These are phyloP conservation scores for Cicer pinnatifidum DNA, from an alignment of 306 rosid species.

Conservation along the genomic window DNA sequence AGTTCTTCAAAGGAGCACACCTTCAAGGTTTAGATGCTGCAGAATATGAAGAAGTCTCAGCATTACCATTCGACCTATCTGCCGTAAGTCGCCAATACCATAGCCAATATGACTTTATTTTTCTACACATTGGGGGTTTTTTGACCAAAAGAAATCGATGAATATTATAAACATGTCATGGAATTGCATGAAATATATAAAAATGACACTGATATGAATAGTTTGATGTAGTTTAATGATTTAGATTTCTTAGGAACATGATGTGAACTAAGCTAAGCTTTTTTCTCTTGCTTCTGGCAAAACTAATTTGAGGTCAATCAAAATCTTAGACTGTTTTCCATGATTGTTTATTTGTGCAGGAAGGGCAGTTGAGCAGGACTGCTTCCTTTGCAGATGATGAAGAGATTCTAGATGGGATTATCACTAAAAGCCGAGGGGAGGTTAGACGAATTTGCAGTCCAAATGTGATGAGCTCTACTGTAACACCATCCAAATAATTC, in stretches of 20 bases:
- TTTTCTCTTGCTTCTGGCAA: slow-evolving; percentile 18
- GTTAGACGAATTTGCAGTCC: slow-evolving; percentile 60
- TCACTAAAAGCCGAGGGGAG: slow-evolving; percentile 76
- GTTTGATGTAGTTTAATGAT: neutral
- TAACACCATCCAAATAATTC: slow-evolving; percentile 49
- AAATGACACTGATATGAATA: neutral
- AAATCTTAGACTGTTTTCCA: slow-evolving; percentile 5
- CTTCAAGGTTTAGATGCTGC: slow-evolving; percentile 88
- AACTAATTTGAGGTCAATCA: neutral
- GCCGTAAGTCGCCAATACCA: slow-evolving; percentile 50
- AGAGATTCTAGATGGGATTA: slow-evolving; percentile 65
- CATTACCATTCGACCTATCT: slow-evolving; percentile 54
- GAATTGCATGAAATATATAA: slow-evolving; percentile 12
- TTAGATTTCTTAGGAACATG: slow-evolving; percentile 5
- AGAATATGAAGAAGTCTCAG: slow-evolving; percentile 72
- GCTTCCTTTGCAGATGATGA: slow-evolving; percentile 64
- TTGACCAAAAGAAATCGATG: neutral
- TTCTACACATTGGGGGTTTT: slow-evolving; percentile 14
- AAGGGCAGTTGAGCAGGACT: slow-evolving; percentile 54
- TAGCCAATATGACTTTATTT: slow-evolving; percentile 19
- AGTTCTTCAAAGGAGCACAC: slow-evolving; percentile 70
- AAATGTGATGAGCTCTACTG: slow-evolving; percentile 49
- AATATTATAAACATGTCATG: neutral
- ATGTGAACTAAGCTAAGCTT: neutral
- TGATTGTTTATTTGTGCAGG: slow-evolving; percentile 48